Evolutionary conservation across 345 rosid genomes (phyloP).

Genomic region (Passiflora organensis): DNA sequence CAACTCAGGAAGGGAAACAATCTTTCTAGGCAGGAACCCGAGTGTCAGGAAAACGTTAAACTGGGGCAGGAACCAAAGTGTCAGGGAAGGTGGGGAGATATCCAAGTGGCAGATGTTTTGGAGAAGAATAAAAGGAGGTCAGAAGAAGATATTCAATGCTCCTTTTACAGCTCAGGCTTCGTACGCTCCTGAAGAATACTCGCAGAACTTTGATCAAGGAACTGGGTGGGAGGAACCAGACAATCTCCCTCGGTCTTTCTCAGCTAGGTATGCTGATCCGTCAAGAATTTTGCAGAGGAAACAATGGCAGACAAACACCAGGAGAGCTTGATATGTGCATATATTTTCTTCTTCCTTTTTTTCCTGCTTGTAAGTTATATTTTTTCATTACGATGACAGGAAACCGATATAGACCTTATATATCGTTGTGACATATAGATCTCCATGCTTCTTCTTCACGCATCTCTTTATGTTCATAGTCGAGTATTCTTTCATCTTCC

Average conservation of each 20-base stretch:
- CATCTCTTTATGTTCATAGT: too few relatives aligned
- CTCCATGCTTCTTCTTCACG: too few relatives aligned
- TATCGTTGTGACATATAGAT: too few relatives aligned
- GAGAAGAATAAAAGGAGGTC: slow-evolving; percentile 32
- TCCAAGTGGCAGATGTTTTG: slow-evolving; percentile 29
- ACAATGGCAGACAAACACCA: slow-evolving; percentile 5
- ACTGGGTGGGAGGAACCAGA: slow-evolving; percentile 42
- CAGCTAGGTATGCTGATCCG: slow-evolving; percentile 53
- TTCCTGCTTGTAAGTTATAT: too few relatives aligned
- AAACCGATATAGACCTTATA: too few relatives aligned
- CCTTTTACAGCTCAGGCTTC: slow-evolving; percentile 14
- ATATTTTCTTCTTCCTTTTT: too few relatives aligned
- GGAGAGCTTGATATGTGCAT: too few relatives aligned
- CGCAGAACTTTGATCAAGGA: slow-evolving; percentile 59
- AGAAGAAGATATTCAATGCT: slow-evolving; percentile 26
- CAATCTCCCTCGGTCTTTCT: slow-evolving; percentile 45
- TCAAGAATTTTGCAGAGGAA: slow-evolving; percentile 8
- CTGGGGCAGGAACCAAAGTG: not conserved
- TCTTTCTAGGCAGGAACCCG: slow-evolving; percentile 21
- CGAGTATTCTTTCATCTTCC: too few relatives aligned
- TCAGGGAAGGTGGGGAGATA: not conserved
- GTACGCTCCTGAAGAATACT: slow-evolving; percentile 40
- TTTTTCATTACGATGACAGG: too few relatives aligned
- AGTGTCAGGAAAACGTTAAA: too few relatives aligned
- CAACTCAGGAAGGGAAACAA: too few relatives aligned